Evolutionary conservation across 2,329 filamentous ascomycete species (phyloP).

Genomic region (Phialocephala sp.): DNA sequence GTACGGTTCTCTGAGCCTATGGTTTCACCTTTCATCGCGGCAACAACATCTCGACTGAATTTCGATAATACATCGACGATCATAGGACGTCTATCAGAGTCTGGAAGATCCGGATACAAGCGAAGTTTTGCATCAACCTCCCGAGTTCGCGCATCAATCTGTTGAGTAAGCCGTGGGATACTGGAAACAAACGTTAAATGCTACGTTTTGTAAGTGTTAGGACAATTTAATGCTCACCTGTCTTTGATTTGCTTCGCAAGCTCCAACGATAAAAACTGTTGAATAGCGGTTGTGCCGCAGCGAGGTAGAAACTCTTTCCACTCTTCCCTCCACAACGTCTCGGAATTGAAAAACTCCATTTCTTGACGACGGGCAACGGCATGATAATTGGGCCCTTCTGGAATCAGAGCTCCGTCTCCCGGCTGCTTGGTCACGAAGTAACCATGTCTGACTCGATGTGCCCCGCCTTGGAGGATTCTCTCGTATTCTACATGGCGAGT

Average conservation of each 20-base stretch:
- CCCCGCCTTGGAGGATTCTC: slow-evolving; percentile 64
- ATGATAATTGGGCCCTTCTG: slow-evolving; percentile 45
- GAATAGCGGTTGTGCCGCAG: slow-evolving; percentile 59
- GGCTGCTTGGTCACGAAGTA: slow-evolving; percentile 81
- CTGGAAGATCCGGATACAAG: slow-evolving; percentile 69
- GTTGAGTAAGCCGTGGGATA: slow-evolving; percentile 43
- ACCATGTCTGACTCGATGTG: slow-evolving; percentile 69
- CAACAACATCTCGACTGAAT: slow-evolving; percentile 58
- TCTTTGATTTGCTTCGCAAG: slow-evolving; percentile 52
- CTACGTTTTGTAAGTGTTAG: not conserved
- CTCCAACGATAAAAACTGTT: slow-evolving; percentile 52
- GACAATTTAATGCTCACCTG: slow-evolving; percentile 33
- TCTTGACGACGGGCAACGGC: slow-evolving; percentile 55
- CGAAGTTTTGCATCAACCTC: slow-evolving; percentile 61
- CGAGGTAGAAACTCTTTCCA: slow-evolving; percentile 48
- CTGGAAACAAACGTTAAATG: slow-evolving; percentile 17
- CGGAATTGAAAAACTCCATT: slow-evolving; percentile 52
- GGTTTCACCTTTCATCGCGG: slow-evolving; percentile 49
- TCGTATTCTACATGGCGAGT: slow-evolving; percentile 63
- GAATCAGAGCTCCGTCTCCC: slow-evolving; percentile 40
- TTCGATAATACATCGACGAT: slow-evolving; percentile 64
- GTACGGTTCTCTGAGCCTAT: not conserved
- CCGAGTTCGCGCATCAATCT: slow-evolving; percentile 46
- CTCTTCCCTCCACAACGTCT: slow-evolving; percentile 50
- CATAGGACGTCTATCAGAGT: slow-evolving; percentile 65